Base-by-base conservation (phyloP, 805 yeast genomes). In the Schizosaccharomyces japonicus region DNA sequence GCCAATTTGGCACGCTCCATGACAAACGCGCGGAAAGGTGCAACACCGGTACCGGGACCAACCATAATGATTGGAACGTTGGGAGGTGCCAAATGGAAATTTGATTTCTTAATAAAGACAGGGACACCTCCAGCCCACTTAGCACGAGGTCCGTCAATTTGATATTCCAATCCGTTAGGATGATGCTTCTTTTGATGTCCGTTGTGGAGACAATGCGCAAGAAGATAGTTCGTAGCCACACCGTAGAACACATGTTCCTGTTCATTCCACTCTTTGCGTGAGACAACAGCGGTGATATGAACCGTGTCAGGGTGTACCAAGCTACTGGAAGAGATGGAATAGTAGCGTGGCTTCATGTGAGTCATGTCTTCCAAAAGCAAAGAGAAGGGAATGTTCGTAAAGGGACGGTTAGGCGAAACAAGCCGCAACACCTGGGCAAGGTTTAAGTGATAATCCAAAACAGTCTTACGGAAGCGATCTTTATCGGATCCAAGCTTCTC, bases 21-120 rank as follows among this genome's bases (percentile, higher is more conserved):
- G 32, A 87, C 63, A 55, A 87, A 87, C 3, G 94, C 98, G 66
- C 98, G 77, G 68, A 90, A 82, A 52, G 98, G 98, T 7, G 98
- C 96, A 47, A 87, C 87, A 62, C 98, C 98, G 2, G 98, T 90
- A 53, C 98, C 98, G 44, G 98, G 96, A 27, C 98, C 98, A 57
- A 87, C 71, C 79, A 85, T 73, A 56, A 87, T 83, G 21, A 87
- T 70, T 15, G 96, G 95, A 29, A 77, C 74, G 2, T 72, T 63
- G 29, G 92, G 78, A 58, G 82, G 81, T 5, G 84, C 69, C 53
- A 90, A 69, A 67, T 84, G 85, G 69, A 87, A 90, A 49, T 87
- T 80, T 5, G 96, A 85, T 63, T 90, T 83, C 64, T 96, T 81
- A 44, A 90, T 79, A 60, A 85, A 95, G 39, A 90, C 78, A 3